Evolutionary conservation across 163 green algal species (phyloP).

Genomic region (Prototheca wickerhamii): DNA sequence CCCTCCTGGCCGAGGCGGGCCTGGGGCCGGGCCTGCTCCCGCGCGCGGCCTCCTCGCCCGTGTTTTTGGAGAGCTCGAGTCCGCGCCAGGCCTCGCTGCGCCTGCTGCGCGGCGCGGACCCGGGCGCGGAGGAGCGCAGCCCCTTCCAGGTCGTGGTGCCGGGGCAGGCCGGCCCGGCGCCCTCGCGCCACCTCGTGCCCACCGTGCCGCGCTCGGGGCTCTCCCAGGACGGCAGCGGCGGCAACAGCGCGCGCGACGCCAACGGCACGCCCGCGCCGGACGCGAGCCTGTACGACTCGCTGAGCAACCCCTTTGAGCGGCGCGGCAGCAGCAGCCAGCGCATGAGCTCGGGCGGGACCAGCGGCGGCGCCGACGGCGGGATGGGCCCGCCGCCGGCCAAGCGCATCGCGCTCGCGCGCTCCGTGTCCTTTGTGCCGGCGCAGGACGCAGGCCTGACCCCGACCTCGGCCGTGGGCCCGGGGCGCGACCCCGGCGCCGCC

Average conservation of each 20-base stretch:
- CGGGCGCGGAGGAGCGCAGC: background rate
- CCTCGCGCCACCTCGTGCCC: background rate
- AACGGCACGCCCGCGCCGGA: no score
- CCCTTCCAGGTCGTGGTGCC: background rate
- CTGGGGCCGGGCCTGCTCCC: no score
- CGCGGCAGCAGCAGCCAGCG: no score
- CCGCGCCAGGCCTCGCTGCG: background rate
- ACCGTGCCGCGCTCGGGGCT: background rate
- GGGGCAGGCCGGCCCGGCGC: background rate
- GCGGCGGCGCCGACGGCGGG: no score
- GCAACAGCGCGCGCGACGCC: no score
- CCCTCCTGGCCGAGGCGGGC: no score
- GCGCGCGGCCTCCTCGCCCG: no score
- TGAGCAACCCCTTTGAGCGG: background rate
- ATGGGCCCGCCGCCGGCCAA: background rate
- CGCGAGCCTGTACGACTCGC: background rate
- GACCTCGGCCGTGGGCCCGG: no score
- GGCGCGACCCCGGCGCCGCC: no score
- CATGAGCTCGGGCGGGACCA: no score
- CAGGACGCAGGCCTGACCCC: no score
- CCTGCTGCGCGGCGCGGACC: background rate
- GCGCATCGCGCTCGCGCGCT: background rate
- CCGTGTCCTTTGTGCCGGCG: background rate
- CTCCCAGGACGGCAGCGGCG: no score
- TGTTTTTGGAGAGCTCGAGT: background rate